Conservation (phyloP, 1,284 basidiomycete species). For the Puccinia coronata region DNA sequence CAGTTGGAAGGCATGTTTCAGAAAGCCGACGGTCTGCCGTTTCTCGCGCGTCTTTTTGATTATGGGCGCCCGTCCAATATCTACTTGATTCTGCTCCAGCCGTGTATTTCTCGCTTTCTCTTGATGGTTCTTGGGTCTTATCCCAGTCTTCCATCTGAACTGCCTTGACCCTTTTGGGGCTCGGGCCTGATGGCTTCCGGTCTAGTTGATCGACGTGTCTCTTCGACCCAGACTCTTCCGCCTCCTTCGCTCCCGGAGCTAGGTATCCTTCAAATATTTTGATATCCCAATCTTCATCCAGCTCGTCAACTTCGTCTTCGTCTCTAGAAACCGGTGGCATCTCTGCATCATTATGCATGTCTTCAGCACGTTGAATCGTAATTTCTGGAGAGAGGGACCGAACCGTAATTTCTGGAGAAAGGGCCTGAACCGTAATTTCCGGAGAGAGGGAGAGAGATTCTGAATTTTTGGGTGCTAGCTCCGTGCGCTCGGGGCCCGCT, state of each 20-base stretch:
- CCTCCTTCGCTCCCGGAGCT: background rate
- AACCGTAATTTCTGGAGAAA: conserved; percentile 7
- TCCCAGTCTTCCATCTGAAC: background rate
- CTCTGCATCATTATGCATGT: background rate
- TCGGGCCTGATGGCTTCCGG: background rate
- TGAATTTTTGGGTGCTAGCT: background rate
- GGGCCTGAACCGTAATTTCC: background rate
- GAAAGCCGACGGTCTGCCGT: background rate
- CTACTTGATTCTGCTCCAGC: background rate
- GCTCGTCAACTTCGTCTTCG: conserved; percentile 36
- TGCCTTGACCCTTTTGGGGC: conserved; percentile 1
- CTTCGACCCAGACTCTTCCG: background rate
- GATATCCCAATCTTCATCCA: conserved; percentile 45
- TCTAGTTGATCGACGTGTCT: background rate
- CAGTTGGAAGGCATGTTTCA: too few species aligned
- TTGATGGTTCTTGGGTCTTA: background rate
- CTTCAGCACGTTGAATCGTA: background rate
- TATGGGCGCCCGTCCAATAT: background rate
- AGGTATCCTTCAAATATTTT: conserved; percentile 46
- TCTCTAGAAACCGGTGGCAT: background rate
- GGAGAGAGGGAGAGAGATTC: background rate
- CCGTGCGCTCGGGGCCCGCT: background rate
- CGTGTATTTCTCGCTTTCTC: background rate
- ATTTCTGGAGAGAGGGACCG: background rate
- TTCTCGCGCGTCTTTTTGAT: background rate